phyloP scores from a whole-genome alignment of 495 filamentous ascomycete species.

The Penicillium longicatenatum region DNA sequence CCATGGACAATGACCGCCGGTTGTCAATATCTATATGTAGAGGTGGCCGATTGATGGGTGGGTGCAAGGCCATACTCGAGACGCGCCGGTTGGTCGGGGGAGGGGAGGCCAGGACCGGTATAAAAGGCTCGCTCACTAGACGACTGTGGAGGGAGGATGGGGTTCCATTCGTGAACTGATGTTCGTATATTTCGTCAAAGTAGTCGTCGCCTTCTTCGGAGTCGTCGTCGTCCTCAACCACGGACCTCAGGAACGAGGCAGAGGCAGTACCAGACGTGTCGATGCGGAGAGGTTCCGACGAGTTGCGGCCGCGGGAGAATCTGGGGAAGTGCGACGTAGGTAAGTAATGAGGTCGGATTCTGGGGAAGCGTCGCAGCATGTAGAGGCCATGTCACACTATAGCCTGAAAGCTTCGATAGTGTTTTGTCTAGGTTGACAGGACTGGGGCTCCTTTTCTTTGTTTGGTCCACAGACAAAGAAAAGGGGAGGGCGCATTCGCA shows the following conservation, averaged over 20 bases:
- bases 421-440: not conserved
- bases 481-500: slow-evolving; percentile 11
- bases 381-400: slow-evolving; percentile 23
- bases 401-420: not conserved
- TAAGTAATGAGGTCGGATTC: slow-evolving; percentile 32
- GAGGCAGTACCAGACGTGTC: slow-evolving; percentile 42
- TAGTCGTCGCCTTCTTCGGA: slow-evolving; percentile 35
- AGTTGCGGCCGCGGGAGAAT: slow-evolving; percentile 39
- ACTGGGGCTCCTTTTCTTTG: not conserved
- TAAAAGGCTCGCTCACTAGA: slow-evolving; percentile 52
- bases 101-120: slow-evolving; percentile 45
- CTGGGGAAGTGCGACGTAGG: slow-evolving; percentile 32
- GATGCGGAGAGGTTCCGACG: slow-evolving; percentile 38
- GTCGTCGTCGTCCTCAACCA: slow-evolving; percentile 33
- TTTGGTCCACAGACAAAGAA: slow-evolving; percentile 2
- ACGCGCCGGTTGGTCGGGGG: slow-evolving; percentile 37
- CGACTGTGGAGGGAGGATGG: slow-evolving; percentile 44
- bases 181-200: slow-evolving; percentile 32
- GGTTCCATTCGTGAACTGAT: slow-evolving; percentile 47
- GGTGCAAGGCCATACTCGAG: slow-evolving; percentile 49
- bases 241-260: slow-evolving; percentile 22
- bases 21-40: slow-evolving; percentile 40
- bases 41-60: slow-evolving; percentile 37
- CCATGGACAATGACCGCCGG: slow-evolving; percentile 33
- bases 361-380: slow-evolving; percentile 27